Evolutionary conservation across 2,329 filamentous ascomycete genomes (phyloP).

Genomic region (Alternaria infectoria): DNA sequence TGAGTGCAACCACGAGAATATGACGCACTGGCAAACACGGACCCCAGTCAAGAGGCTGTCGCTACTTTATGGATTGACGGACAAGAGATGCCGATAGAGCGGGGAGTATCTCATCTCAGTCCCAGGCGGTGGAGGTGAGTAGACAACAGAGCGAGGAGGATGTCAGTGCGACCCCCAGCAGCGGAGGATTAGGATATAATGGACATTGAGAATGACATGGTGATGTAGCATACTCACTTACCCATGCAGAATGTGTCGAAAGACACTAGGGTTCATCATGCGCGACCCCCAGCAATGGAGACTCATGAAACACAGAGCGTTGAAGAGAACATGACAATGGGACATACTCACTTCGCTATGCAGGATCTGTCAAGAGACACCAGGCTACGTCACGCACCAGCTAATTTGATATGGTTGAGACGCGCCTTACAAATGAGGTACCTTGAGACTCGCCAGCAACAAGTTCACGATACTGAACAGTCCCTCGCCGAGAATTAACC

Average conservation of each 20-base stretch:
- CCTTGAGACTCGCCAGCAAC: slow-evolving; percentile 74
- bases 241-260: too few species aligned
- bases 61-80: not conserved
- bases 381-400: too few species aligned
- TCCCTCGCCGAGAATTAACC: slow-evolving; percentile 73
- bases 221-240: fast-evolving
- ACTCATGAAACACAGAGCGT: too few species aligned
- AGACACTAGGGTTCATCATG: too few species aligned
- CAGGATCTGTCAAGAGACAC: too few species aligned
- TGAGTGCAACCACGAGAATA: fast-evolving
- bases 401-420: too few species aligned
- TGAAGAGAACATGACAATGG: not conserved
- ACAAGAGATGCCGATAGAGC: not conserved
- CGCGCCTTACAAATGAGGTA: slow-evolving; percentile 57
- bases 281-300: too few species aligned
- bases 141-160: not conserved
- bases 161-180: not conserved
- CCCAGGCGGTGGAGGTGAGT: not conserved
- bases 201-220: not conserved
- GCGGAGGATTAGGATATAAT: not conserved
- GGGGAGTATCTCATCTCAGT: not conserved
- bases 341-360: not conserved
- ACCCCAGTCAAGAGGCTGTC: not conserved
- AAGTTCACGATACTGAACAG: slow-evolving; percentile 92
- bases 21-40: not conserved